Conservation (phyloP, 2,329 filamentous ascomycete genomes). For the Curvularia hawaiiensis region DNA sequence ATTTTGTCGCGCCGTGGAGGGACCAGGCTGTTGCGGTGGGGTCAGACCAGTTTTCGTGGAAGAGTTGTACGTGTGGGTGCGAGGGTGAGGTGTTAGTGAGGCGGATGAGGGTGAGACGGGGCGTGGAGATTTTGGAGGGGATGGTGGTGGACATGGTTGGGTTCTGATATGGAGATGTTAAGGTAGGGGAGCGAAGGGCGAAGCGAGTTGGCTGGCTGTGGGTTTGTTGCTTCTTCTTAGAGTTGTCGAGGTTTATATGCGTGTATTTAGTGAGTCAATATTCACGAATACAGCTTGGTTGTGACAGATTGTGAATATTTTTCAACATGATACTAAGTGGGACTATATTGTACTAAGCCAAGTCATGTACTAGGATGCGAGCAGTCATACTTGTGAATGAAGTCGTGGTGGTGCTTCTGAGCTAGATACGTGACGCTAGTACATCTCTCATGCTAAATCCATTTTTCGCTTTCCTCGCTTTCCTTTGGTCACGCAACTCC, state of each 20-base stretch:
- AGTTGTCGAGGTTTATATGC: background rate
- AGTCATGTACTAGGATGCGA: no score
- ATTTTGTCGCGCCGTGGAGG: slow-evolving; percentile 26
- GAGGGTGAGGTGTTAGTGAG: slow-evolving; percentile 27
- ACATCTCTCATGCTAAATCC: no score
- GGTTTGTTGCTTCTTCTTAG: background rate
- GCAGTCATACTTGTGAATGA: no score
- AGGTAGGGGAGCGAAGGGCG: background rate
- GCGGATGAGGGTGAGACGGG: slow-evolving; percentile 31
- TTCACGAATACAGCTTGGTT: no score
- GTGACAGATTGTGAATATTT: no score
- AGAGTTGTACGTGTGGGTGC: slow-evolving; percentile 31
- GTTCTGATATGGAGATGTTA: background rate
- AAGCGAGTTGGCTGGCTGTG: background rate
- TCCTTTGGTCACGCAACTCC: no score
- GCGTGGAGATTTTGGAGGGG: slow-evolving; percentile 20
- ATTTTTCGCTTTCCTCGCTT: no score
- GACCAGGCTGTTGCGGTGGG: slow-evolving; percentile 33
- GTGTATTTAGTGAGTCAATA: background rate
- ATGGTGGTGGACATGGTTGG: background rate
- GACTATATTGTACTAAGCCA: no score
- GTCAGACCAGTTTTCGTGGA: slow-evolving; percentile 35
- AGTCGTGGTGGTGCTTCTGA: no score
- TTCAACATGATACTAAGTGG: no score
- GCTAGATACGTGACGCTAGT: no score